Conservation (phyloP, 345 rosid species). For the Isatis tinctoria region DNA sequence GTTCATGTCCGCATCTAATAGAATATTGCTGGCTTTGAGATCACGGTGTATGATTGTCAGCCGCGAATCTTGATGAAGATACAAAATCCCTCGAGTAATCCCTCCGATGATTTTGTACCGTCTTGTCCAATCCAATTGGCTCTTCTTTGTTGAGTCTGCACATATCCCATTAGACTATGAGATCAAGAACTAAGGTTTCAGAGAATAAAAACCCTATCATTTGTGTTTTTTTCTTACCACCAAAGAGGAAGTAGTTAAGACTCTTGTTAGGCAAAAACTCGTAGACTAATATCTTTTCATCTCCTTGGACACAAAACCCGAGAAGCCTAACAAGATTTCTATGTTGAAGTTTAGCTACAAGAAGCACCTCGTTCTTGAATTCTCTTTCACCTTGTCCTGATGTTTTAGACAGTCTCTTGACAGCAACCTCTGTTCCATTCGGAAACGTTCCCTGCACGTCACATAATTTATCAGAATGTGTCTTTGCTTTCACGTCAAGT, state of each 20-base stretch:
- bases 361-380: slow-evolving; percentile 45
- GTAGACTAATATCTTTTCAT: slow-evolving; percentile 29
- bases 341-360: slow-evolving; percentile 48
- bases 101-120: slow-evolving; percentile 4
- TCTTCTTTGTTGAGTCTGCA: not conserved
- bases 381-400: slow-evolving; percentile 50
- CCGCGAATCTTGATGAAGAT: slow-evolving; percentile 20
- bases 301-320: slow-evolving; percentile 40
- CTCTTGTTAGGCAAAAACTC: slow-evolving; percentile 24
- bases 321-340: slow-evolving; percentile 46
- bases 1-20: slow-evolving; percentile 16
- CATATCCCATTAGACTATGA: not conserved
- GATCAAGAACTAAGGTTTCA: not conserved
- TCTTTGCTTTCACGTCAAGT: not conserved
- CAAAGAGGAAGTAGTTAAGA: slow-evolving; percentile 20
- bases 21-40: slow-evolving; percentile 15
- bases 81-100: slow-evolving; percentile 12
- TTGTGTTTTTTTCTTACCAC: not conserved
- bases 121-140: not conserved
- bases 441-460: slow-evolving; percentile 16
- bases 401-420: slow-evolving; percentile 37
- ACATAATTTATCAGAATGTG: not conserved
- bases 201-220: not conserved
- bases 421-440: slow-evolving; percentile 41
- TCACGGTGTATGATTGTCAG: slow-evolving; percentile 22